Base-by-base conservation (phyloP, 768 basidiomycete species). In the Russula emetica region DNA sequence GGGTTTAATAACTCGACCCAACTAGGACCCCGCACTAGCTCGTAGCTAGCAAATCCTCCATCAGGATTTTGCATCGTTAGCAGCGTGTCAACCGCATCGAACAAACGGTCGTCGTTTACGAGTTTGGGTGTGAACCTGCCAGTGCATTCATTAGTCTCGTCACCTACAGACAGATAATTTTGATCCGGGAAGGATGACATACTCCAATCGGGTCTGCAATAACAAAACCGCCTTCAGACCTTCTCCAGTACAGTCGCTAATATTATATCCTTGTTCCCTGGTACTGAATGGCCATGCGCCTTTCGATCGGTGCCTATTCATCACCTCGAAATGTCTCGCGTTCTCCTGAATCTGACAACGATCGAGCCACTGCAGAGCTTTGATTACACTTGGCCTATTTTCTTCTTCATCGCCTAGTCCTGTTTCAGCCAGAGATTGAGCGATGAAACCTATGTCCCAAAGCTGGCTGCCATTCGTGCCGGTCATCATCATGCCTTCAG, bases 391-490 rank as follows among this genome's bases (percentile, higher is more conserved):
- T 67, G 80, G 80, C 71, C 79, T 80, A 74, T 93, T 91, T 69
- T 85, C 85, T 40, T 84, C 81, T 62, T 87, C 82, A 5, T 83
- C 75, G 4, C 85, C 93, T 52, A 99, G 79, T 2, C 90, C 92
- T 1, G 82, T 93, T 76, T 98, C 95, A 8, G 90, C 90, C 24
- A 98, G 76, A 10, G 94, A 95, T 76, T 98, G 96, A 2, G 88
- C 82, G 68, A 94, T 91, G 76, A 98, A 99, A 10, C 85, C 87
- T 26, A 87, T 81, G 74, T 99, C 97, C 97, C 96, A 98, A 7
- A 97, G 79, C 76, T 96, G 94, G 70, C 85, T 88, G 36, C 95
- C 95, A 71, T 97, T 97, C 61, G 95, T 98, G 24, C 96, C 96
- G 68, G 85, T 86, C 87, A 94, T 92, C 85, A 92, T 87, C 86